These are phyloP conservation scores for Paraglomus brasilianum DNA, from an alignment of 192 early-diverging fungal species.

Conservation along the genomic window DNA sequence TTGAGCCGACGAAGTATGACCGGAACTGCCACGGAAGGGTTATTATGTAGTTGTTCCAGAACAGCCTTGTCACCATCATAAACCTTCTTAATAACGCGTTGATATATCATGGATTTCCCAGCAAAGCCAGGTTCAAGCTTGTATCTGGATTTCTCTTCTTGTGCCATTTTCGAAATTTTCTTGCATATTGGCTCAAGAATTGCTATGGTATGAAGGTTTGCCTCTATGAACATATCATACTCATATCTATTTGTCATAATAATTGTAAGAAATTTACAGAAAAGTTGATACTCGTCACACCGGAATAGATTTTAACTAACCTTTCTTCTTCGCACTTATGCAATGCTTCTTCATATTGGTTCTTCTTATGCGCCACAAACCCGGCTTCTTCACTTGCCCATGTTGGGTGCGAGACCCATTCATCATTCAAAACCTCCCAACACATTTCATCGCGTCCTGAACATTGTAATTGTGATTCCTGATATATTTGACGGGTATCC, in stretches of 20 bases:
- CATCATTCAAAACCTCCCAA: slow-evolving; percentile 95
- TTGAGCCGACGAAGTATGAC: slow-evolving; percentile 92
- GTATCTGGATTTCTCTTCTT: slow-evolving; percentile 74
- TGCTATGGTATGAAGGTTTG: slow-evolving; percentile 86
- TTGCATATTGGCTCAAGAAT: slow-evolving; percentile 87
- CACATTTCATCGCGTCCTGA: slow-evolving; percentile 91
- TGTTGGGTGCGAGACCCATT: slow-evolving; percentile 91
- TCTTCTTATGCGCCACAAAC: slow-evolving; percentile 90
- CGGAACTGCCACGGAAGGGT: slow-evolving; percentile 88
- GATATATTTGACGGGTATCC: neutral
- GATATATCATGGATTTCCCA: slow-evolving; percentile 85
- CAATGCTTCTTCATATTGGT: slow-evolving; percentile 89
- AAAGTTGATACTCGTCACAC: neutral
- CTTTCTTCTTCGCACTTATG: slow-evolving; percentile 96
- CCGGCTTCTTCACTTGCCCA: slow-evolving; percentile 89
- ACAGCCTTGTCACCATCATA: slow-evolving; percentile 88
- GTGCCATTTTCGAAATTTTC: slow-evolving; percentile 74
- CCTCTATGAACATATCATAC: slow-evolving; percentile 96
- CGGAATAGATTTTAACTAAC: slow-evolving; percentile 30
- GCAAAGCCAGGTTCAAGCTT: slow-evolving; percentile 76
- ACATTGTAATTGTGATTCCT: slow-evolving; percentile 63
- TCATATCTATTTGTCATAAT: slow-evolving; percentile 53
- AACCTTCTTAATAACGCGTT: slow-evolving; percentile 91
- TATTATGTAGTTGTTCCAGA: slow-evolving; percentile 88
- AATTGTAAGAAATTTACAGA: slow-evolving; percentile 4